These are phyloP conservation scores for Leishmania gerbilli DNA, from an alignment of 208 protist genomes.

Conservation along the genomic window DNA sequence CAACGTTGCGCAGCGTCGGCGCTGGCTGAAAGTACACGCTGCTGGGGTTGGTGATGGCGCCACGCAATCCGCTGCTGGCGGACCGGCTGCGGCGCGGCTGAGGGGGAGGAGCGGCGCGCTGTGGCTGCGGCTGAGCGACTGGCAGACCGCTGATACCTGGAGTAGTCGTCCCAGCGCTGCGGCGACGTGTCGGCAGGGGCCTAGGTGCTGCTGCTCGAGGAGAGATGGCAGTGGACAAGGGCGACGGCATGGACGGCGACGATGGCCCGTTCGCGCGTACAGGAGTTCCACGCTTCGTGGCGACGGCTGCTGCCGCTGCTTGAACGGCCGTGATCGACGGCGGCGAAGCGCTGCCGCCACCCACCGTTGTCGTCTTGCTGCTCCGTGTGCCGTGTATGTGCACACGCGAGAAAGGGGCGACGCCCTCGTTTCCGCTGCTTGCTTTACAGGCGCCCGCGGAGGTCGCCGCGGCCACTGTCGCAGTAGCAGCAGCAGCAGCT, in stretches of 20 bases:
- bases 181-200: not conserved
- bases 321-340: not conserved
- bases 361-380: not conserved
- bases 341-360: not conserved
- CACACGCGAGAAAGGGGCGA: conserved; percentile 2
- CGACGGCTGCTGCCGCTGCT: not conserved
- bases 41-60: not conserved
- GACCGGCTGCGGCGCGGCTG: conserved; percentile 14
- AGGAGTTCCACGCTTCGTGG: not conserved
- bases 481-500: not conserved
- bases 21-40: conserved; percentile 11
- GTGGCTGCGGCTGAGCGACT: not conserved
- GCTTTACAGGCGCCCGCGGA: not conserved
- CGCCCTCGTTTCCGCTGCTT: not conserved
- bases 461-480: not conserved
- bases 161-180: not conserved
- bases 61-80: conserved; percentile 2
- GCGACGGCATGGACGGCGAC: not conserved
- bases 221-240: not conserved
- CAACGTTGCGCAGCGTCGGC: conserved; percentile 13
- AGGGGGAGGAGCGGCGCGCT: not conserved
- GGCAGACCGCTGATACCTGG: not conserved
- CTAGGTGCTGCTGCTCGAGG: conserved; percentile 3
- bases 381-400: conserved; percentile 5
- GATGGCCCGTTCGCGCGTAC: not conserved